Percentiles rank a stretch among this genome's conserved stretches.
These are phyloP conservation scores for Russula lepida DNA, from an alignment of 768 basidiomycete species.

Conservation along the genomic window DNA sequence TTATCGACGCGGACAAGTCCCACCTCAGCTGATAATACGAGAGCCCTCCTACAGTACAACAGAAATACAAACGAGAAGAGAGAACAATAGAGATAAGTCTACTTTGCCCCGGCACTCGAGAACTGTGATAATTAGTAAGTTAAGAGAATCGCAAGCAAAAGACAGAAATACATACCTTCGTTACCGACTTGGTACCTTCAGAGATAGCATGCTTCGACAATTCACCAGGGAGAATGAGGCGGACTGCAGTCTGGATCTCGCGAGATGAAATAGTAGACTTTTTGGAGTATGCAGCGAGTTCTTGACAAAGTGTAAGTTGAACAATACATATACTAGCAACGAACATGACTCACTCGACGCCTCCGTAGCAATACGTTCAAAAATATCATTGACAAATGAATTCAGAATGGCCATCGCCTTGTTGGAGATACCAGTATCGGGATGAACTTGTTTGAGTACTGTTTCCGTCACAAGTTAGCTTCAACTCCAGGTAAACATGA, in stretches of 20 bases:
- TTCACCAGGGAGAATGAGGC: conserved; percentile 94
- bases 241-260: conserved; percentile 95
- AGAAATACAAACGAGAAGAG: conserved; percentile 16
- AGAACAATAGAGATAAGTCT: conserved; percentile 13
- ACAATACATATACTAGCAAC: not conserved
- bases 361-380: conserved; percentile 85
- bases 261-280: conserved; percentile 98
- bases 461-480: not conserved
- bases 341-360: conserved; percentile 58
- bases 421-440: conserved; percentile 98
- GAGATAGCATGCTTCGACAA: conserved; percentile 98
- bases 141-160: not conserved
- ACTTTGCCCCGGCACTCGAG: conserved; percentile 28
- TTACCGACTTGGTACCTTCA: conserved; percentile 78
- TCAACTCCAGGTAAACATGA: not conserved
- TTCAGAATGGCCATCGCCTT: conserved; percentile 91
- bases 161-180: conserved; percentile 36
- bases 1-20: not conserved
- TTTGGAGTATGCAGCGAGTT: conserved; percentile 97
- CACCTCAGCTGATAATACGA: conserved; percentile 10
- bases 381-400: conserved; percentile 91
- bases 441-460: conserved; percentile 97
- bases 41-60: conserved; percentile 22
- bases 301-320: conserved; percentile 31
- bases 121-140: conserved; percentile 16